Evolutionary conservation across 345 rosid genomes (phyloP), one percentile per base, ranked within the genome.

Genomic region (Salix koriyanagi): DNA sequence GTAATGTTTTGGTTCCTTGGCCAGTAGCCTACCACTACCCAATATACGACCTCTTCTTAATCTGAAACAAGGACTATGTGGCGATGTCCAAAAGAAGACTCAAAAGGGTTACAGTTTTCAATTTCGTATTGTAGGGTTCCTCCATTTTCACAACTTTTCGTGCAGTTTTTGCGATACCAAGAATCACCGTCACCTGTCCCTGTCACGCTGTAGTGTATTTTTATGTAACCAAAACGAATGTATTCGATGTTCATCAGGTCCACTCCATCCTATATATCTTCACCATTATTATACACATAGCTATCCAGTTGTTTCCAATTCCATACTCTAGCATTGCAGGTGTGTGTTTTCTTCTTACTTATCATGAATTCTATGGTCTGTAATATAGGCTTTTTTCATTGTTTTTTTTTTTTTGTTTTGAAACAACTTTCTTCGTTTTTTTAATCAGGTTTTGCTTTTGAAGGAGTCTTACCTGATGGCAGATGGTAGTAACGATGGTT

Each of bases 1-100:
- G 90, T 90, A 77, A 85, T 25, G 83, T 85, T 83, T 85, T 84
- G 91, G 89, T 84, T 62, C 48, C 70, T 32, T 39, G 70, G 83
- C 87, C 78, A 87, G 91, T 83, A 70, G 87, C 89, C 89, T 83
- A 88, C 78, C 85, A 58, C 83, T 52, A 70, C 71, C 16, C 76
- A 82, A 30, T 72, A 11, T 2, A 73, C 65, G 73, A 37, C 82
- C 79, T 74, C 69, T 5, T 60, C 75, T 30, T 50, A 61, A 11
- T 36, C 42, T 67, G 75, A 30, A 82, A 34, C 13, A 56, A 8
- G 62, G 62, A 3, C 26, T n/a, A 2, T 54, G 61, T n/a, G 1
- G 21, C 61, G 25, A n/a, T 56, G 54, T 26, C 36, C 54, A 50
- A 23, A 46, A 26, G 37, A 32, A 26, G 36, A 67, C 14, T 5